These are phyloP conservation scores for Apophysomyces ossiformis DNA, from an alignment of 371 early-diverging fungal genomes.

Conservation along the genomic window DNA sequence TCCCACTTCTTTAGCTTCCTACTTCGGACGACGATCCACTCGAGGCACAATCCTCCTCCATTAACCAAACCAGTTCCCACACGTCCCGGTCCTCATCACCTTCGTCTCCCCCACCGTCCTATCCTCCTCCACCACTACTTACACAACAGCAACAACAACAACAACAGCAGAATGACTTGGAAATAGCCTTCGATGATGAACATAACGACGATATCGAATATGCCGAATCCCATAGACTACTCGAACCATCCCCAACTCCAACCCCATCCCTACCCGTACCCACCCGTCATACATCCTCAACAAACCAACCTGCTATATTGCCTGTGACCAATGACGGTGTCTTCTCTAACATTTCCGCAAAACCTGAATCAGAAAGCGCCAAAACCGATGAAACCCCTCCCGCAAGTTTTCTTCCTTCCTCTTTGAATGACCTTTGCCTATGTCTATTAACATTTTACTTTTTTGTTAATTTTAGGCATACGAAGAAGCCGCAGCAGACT, in stretches of 20 bases:
- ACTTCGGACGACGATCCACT: constrained; percentile 6
- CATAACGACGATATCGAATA: constrained; percentile 7
- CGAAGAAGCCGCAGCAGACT: constrained; percentile 58
- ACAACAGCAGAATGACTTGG: constrained; percentile 5
- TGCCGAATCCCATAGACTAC: constrained; percentile 10
- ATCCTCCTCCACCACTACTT: neutral
- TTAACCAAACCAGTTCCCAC: neutral
- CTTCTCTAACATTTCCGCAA: constrained; percentile 66
- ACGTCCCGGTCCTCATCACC: neutral
- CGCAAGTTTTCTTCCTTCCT: constrained; percentile 24
- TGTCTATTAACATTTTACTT: neutral
- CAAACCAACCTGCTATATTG: constrained; percentile 22
- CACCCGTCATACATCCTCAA: neutral
- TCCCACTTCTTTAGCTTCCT: neutral
- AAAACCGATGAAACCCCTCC: constrained; percentile 50
- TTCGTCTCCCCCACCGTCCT: neutral
- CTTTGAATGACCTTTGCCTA: neutral
- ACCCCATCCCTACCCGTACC: neutral
- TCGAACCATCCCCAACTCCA: constrained; percentile 5
- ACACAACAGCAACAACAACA: neutral
- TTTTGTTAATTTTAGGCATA: constrained; percentile 41
- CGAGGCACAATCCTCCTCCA: neutral
- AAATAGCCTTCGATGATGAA: constrained; percentile 5
- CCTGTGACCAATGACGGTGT: constrained; percentile 61
- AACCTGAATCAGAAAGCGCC: constrained; percentile 49